Evolutionary conservation across 2,329 filamentous ascomycete species (phyloP), one percentile per base, ranked within the genome.

Genomic region (Westerdykella ornata): DNA sequence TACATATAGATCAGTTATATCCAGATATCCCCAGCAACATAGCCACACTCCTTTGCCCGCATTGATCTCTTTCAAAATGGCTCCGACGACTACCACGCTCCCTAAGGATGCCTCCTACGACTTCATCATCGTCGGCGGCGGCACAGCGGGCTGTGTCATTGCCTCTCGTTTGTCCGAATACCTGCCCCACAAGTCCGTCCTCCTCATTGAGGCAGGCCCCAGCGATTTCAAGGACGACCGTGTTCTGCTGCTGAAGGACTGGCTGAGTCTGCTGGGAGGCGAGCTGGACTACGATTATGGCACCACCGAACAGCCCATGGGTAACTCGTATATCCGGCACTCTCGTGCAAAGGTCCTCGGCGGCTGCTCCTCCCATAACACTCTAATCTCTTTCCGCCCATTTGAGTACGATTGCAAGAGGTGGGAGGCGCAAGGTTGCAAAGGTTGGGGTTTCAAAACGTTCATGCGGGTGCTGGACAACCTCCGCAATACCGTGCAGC

Each of bases 301-400:
- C 58, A 94, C 88, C 26, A 87, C 82, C 36, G 87, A 94, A 69
- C 88, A 95, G 72, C 88, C 88, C 49, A 92, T 69, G 78, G 87
- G 88, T 62, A 95, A 95, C 74, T 92, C 85, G 42, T 78, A 88
- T 70, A 94, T 95, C 70, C 82, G 88, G 51, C 88, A 94, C 72
- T 94, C 88, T 12, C 83, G 88, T 48, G 88, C 88, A 49, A 94
- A 94, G 73, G 88, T 95, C 30, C 77, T 95, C 20, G 88, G 88
- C 53, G 88, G 88, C 52, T 95, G 88, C 75, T 94, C 88, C 34
- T 90, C 85, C 45, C 88, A 94, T 76, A 95, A 95, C 71, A 94
- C 88, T 15, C 75, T 94, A 57, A 94, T 95, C 67, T 92, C 85
- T 14, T 94, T 94, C 78, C 80, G 88, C 18, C 87, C 88, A 6